Percentiles rank a stretch among this genome's conserved stretches.
These are phyloP conservation scores for Stipa capillata DNA, from an alignment of 176 grass and related monocot species.

Conservation along the genomic window DNA sequence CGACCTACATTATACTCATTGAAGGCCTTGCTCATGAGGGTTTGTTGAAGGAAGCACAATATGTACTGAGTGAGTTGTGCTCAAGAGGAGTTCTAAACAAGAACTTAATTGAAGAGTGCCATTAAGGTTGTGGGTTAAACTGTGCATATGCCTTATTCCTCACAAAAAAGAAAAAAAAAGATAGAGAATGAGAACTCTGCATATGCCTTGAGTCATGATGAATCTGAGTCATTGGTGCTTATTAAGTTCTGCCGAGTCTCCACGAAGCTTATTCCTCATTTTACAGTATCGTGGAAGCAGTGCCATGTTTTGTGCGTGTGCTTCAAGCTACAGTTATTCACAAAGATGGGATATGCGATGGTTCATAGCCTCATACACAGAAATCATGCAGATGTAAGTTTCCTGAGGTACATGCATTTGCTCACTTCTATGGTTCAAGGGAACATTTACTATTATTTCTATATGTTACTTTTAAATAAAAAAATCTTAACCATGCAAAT, in stretches of 20 bases:
- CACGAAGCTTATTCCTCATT: slow-evolving; percentile 2
- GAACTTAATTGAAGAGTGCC: slow-evolving; percentile 12
- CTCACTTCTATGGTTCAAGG: no score
- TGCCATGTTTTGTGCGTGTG: background rate
- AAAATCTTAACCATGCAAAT: background rate
- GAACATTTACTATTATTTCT: no score
- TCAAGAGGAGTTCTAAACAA: slow-evolving; percentile 31
- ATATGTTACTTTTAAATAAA: background rate
- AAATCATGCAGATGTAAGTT: slow-evolving; percentile 12
- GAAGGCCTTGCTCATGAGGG: slow-evolving; percentile 53
- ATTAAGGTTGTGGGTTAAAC: background rate
- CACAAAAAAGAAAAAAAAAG: background rate
- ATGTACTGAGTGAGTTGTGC: slow-evolving; percentile 32
- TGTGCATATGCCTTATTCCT: slow-evolving; percentile 1
- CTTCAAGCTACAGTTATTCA: slow-evolving; percentile 5
- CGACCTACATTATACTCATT: slow-evolving; percentile 50
- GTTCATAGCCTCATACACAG: background rate
- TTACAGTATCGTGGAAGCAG: background rate
- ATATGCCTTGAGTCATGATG: slow-evolving; percentile 9
- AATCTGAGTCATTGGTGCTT: background rate
- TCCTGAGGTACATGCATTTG: no score
- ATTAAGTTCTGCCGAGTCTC: background rate
- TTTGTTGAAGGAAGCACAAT: slow-evolving; percentile 23
- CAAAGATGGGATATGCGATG: background rate
- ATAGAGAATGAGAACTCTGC: background rate